These are phyloP conservation scores for Trypanosoma rangeli DNA, from an alignment of 208 protist genomes.

Conservation along the genomic window DNA sequence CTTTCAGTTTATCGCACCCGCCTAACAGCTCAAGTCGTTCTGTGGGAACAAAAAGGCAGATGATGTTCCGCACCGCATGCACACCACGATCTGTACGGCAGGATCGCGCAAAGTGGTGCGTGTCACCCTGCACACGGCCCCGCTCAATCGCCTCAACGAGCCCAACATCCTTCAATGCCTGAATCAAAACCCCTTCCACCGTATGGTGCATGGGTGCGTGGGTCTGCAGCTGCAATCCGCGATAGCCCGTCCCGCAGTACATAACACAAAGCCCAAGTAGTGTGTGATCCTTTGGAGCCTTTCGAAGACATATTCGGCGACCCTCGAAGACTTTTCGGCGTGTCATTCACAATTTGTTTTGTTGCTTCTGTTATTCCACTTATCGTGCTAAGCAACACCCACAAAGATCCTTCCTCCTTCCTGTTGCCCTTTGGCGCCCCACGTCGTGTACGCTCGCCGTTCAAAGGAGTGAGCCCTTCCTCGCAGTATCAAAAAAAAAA, in stretches of 20 bases:
- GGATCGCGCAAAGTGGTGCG: constrained; percentile 64
- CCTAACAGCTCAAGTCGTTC: constrained; percentile 34
- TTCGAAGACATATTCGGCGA: constrained; percentile 37
- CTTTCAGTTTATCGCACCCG: constrained; percentile 28
- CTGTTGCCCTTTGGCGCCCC: not conserved
- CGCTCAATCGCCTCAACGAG: constrained; percentile 45
- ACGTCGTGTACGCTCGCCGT: not conserved
- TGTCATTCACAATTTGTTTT: constrained; percentile 7
- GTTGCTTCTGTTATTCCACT: not conserved
- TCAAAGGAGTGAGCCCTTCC: not conserved
- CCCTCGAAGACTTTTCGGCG: constrained; percentile 29
- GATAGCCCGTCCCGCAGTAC: constrained; percentile 68
- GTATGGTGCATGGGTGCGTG: constrained; percentile 78
- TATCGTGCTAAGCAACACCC: not conserved
- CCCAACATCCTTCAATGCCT: constrained; percentile 62
- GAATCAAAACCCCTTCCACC: constrained; percentile 77
- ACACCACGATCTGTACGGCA: constrained; percentile 88
- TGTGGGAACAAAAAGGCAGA: constrained; percentile 62
- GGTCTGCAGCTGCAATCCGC: constrained; percentile 80
- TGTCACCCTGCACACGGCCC: constrained; percentile 38
- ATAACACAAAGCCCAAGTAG: constrained; percentile 66
- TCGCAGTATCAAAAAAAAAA: not conserved
- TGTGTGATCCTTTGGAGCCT: constrained; percentile 58
- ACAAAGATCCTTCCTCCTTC: too few species aligned
- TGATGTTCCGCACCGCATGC: constrained; percentile 78